Conservation (phyloP, 345 rosid genomes). For the Eucalyptus erythrocorys region DNA sequence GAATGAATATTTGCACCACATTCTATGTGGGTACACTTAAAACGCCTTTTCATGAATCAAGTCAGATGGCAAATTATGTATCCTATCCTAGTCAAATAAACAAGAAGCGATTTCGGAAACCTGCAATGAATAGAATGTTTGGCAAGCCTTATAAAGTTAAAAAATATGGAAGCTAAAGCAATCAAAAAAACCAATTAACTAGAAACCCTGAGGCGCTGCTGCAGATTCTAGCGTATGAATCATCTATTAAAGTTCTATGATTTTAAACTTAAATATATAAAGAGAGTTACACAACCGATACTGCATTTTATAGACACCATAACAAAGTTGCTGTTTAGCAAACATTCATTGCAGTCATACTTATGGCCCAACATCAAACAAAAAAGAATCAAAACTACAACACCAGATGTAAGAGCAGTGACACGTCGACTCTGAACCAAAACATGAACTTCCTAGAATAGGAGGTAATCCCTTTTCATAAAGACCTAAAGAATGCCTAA, state of each 20-base stretch:
- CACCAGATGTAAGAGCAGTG: background rate
- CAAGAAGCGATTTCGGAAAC: background rate
- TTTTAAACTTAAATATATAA: background rate
- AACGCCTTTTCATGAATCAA: background rate
- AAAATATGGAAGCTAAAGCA: background rate
- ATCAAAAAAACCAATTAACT: background rate
- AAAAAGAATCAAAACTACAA: background rate
- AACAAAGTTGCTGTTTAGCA: background rate
- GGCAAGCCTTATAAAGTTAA: background rate
- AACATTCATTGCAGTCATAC: background rate
- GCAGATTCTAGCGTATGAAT: background rate
- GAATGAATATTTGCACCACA: background rate
- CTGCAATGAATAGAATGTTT: background rate
- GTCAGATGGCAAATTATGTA: background rate
- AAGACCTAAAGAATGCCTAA: background rate
- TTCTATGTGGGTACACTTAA: background rate
- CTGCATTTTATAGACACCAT: background rate
- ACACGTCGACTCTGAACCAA: background rate
- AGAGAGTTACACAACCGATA: background rate
- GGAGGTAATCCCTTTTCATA: background rate
- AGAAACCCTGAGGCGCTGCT: background rate
- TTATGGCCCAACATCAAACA: background rate
- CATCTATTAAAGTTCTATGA: background rate
- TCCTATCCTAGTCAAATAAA: background rate
- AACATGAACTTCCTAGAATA: background rate